Percentiles rank a stretch among this genome's conserved stretches.
These are phyloP conservation scores for Ogataea minuta DNA, from an alignment of 805 yeast species.

Conservation along the genomic window DNA sequence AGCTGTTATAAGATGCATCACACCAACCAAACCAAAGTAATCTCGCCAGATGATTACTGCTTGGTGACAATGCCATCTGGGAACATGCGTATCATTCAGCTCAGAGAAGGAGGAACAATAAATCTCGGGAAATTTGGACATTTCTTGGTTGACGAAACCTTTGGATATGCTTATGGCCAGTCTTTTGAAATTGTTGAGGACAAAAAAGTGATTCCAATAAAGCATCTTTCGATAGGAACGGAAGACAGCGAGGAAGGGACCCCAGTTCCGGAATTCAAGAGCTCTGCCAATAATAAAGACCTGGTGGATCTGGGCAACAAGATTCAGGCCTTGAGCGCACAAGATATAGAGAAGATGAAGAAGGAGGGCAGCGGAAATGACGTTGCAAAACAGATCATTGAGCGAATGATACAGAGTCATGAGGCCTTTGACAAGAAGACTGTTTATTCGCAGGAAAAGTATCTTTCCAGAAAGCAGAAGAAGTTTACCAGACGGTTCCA, in stretches of 20 bases:
- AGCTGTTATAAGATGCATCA: not conserved
- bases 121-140: slow-evolving; percentile 91
- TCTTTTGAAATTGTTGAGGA: slow-evolving; percentile 79
- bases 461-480: slow-evolving; percentile 85
- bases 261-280: slow-evolving; percentile 28
- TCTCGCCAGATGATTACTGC: slow-evolving; percentile 47
- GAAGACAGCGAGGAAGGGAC: slow-evolving; percentile 28
- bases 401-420: slow-evolving; percentile 79
- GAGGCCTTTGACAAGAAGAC: slow-evolving; percentile 87
- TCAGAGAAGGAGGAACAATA: slow-evolving; percentile 58
- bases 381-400: slow-evolving; percentile 75
- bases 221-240: slow-evolving; percentile 32
- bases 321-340: slow-evolving; percentile 69
- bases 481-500: slow-evolving; percentile 86
- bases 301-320: slow-evolving; percentile 64
- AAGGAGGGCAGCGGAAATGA: slow-evolving; percentile 59
- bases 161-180: slow-evolving; percentile 85
- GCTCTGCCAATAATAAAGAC: slow-evolving; percentile 64
- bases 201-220: slow-evolving; percentile 48
- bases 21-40: slow-evolving; percentile 2
- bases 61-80: slow-evolving; percentile 80
- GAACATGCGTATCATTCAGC: slow-evolving; percentile 67
- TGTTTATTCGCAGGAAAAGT: slow-evolving; percentile 85
- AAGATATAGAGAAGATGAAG: slow-evolving; percentile 85
- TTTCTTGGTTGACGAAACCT: slow-evolving; percentile 66